These are phyloP conservation scores for Aspergillus sp. DNA, from an alignment of 2,329 filamentous ascomycete species.

Conservation along the genomic window DNA sequence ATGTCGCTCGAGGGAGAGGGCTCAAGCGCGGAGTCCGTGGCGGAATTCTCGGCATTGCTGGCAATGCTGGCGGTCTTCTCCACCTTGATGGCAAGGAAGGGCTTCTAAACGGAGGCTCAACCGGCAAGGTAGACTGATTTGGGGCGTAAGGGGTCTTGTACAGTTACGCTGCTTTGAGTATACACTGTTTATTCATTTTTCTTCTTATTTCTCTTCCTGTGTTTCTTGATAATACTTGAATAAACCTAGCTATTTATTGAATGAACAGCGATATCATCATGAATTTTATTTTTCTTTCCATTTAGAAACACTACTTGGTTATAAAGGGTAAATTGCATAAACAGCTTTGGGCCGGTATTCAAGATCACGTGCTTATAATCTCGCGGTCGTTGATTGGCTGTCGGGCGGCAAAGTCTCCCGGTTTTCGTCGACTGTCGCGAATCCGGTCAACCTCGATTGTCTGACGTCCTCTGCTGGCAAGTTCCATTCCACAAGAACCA, in stretches of 20 bases:
- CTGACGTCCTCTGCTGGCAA: slow-evolving; percentile 23
- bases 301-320: not conserved
- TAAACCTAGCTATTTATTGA: slow-evolving; percentile 4
- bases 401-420: slow-evolving; percentile 27
- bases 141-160: slow-evolving; percentile 26
- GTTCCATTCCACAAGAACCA: slow-evolving; percentile 23
- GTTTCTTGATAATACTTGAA: slow-evolving; percentile 7
- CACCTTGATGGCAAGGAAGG: slow-evolving; percentile 51
- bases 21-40: slow-evolving; percentile 31
- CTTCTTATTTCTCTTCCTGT: slow-evolving; percentile 12
- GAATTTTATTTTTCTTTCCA: not conserved
- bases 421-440: slow-evolving; percentile 33
- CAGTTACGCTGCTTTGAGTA: slow-evolving; percentile 30
- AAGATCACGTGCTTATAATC: slow-evolving; percentile 22
- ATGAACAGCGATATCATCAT: not conserved
- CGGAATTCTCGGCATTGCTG: slow-evolving; percentile 37
- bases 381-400: slow-evolving; percentile 28
- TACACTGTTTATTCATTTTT: slow-evolving; percentile 19
- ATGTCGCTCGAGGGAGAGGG: slow-evolving; percentile 34
- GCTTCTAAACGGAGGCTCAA: slow-evolving; percentile 41
- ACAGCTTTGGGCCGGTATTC: too few relatives aligned
- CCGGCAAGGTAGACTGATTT: slow-evolving; percentile 49
- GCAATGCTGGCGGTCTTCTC: slow-evolving; percentile 44
- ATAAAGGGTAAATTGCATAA: too few relatives aligned
- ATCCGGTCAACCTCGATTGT: slow-evolving; percentile 15